Evolutionary conservation across 371 early-diverging fungal genomes (phyloP).

Genomic region (Parasitella parasitica): DNA sequence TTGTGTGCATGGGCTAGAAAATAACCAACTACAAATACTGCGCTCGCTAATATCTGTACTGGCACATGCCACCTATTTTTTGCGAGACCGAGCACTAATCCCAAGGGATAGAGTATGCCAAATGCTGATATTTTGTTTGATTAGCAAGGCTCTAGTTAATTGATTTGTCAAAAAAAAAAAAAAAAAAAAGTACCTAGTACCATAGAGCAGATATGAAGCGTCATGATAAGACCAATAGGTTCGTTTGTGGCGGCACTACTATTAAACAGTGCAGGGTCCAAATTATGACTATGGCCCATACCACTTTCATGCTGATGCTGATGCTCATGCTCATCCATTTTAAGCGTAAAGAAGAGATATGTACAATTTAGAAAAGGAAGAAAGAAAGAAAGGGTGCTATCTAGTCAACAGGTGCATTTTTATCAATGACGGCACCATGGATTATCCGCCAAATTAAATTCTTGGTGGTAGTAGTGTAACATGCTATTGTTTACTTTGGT

Average conservation of each 20-base stretch:
- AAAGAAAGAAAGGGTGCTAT: not conserved
- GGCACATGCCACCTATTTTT: slow-evolving; percentile 67
- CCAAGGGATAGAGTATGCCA: slow-evolving; percentile 49
- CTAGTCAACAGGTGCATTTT: not conserved
- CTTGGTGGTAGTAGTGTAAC: not conserved
- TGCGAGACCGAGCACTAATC: slow-evolving; percentile 61
- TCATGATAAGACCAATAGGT: slow-evolving; percentile 48
- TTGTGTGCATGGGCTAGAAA: slow-evolving; percentile 63
- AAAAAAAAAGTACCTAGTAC: slow-evolving; percentile 39
- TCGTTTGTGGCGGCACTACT: slow-evolving; percentile 46
- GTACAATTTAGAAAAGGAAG: not conserved
- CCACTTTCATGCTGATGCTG: slow-evolving; percentile 26
- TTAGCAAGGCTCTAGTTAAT: not conserved
- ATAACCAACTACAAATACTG: slow-evolving; percentile 53
- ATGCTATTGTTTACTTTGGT: not conserved
- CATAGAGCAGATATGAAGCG: slow-evolving; percentile 47
- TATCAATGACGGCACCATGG: not conserved
- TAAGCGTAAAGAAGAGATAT: not conserved
- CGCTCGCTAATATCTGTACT: slow-evolving; percentile 53
- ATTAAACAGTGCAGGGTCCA: slow-evolving; percentile 38
- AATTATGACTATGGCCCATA: slow-evolving; percentile 42
- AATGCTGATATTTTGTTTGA: slow-evolving; percentile 23
- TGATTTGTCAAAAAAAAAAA: no score
- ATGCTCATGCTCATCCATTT: slow-evolving; percentile 10
- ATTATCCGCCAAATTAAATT: slow-evolving; percentile 3